phyloP scores from a whole-genome alignment of 108 stramenopile species.

The Epithemia pelagica region DNA sequence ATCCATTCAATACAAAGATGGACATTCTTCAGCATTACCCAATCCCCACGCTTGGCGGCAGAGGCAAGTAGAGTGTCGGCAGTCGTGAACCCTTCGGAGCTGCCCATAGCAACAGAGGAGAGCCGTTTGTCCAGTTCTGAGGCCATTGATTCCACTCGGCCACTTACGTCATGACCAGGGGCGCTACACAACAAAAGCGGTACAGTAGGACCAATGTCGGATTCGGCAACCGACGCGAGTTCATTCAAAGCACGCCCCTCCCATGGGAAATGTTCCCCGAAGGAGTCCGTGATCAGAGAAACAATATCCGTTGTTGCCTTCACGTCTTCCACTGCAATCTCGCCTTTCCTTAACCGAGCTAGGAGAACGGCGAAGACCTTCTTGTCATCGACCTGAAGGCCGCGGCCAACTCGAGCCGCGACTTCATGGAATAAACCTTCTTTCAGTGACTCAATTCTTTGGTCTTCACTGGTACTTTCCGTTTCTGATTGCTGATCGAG shows the following conservation, averaged over 20 bases:
- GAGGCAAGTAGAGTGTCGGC: conserved; percentile 76
- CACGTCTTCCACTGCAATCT: conserved; percentile 35
- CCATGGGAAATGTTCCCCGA: conserved; percentile 75
- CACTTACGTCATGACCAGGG: conserved; percentile 95
- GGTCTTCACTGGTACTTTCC: conserved; percentile 17
- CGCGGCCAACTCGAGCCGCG: conserved; percentile 79
- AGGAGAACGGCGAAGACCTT: conserved; percentile 87
- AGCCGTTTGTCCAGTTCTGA: conserved; percentile 64
- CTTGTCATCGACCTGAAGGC: conserved; percentile 87
- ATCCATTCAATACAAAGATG: conserved; percentile 98
- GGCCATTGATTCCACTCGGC: conserved; percentile 89
- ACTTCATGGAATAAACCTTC: conserved; percentile 68
- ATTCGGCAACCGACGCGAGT: conserved; percentile 60
- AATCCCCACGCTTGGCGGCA: conserved; percentile 82
- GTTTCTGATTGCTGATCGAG: conserved; percentile 24
- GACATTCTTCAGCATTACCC: conserved; percentile 97
- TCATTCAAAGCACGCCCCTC: conserved; percentile 89
- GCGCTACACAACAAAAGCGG: conserved; percentile 91
- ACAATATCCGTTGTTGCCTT: conserved; percentile 45
- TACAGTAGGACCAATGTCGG: conserved; percentile 54
- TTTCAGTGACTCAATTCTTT: conserved; percentile 61
- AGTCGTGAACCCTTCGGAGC: conserved; percentile 80
- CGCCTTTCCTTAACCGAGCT: conserved; percentile 55
- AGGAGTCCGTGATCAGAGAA: conserved; percentile 39
- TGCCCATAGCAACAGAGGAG: conserved; percentile 92